Evolutionary conservation across 352 stramenopile genomes (phyloP).

Genomic region (Globisporangium ultimum): DNA sequence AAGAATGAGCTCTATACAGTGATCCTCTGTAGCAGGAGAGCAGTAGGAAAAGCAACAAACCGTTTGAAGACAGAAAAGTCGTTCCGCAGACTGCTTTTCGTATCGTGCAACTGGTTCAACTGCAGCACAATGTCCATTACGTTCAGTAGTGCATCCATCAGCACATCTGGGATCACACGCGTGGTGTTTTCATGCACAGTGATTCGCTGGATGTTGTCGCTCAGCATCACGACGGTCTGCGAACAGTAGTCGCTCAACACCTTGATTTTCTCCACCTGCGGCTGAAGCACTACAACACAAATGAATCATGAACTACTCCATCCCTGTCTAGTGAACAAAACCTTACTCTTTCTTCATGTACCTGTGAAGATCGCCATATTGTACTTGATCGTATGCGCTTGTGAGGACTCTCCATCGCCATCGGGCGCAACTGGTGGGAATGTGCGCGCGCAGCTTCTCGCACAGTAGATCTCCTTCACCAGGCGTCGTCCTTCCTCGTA

Average conservation of each 20-base stretch:
- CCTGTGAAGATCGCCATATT: constrained; percentile 47
- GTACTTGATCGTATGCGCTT: constrained; percentile 26
- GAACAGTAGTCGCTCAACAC: constrained; percentile 50
- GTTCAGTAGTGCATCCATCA: constrained; percentile 57
- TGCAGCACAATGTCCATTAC: constrained; percentile 62
- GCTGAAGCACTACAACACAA: constrained; percentile 41
- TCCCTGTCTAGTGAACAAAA: too few relatives aligned
- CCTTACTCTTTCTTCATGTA: constrained; percentile 16
- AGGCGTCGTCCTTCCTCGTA: constrained; percentile 28
- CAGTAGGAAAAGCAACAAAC: constrained; percentile 16
- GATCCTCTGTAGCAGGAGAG: too few relatives aligned
- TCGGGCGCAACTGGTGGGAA: constrained; percentile 33
- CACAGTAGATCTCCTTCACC: constrained; percentile 52
- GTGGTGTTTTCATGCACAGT: constrained; percentile 66
- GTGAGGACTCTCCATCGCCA: constrained; percentile 12
- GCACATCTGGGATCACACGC: constrained; percentile 51
- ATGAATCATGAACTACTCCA: too few relatives aligned
- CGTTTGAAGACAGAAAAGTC: constrained; percentile 78
- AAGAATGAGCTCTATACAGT: not conserved
- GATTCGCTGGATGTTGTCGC: constrained; percentile 68
- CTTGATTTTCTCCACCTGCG: constrained; percentile 56
- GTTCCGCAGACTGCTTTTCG: constrained; percentile 64
- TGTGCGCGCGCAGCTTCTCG: constrained; percentile 48
- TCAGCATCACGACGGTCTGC: constrained; percentile 56
- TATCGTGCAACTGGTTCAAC: constrained; percentile 65